Percentiles rank a stretch among this genome's conserved stretches.
phyloP scores from a whole-genome alignment of 495 filamentous ascomycete genomes.

The Aspergillus bridgeri region DNA sequence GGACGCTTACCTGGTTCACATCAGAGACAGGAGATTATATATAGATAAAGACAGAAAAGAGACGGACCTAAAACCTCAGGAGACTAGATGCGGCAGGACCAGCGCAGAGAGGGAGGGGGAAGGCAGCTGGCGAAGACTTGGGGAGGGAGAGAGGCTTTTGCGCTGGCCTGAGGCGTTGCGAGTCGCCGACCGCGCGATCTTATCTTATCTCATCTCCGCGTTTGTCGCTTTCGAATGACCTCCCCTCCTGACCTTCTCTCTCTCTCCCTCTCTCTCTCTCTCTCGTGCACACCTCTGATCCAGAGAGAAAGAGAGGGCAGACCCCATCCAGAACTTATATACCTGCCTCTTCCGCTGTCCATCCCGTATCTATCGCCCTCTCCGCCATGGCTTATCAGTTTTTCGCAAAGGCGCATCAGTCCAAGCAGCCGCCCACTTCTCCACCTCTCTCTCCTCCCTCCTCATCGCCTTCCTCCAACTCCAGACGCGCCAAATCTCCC shows the following conservation, averaged over 20 bases:
- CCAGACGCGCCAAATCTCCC: constrained; percentile 23
- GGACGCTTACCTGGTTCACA: constrained; percentile 23
- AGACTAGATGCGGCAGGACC: constrained; percentile 2
- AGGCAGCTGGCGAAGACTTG: constrained; percentile 12
- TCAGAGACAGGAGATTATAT: constrained; percentile 10
- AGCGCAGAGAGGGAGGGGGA: constrained; percentile 8
- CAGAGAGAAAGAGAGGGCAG: too few species aligned
- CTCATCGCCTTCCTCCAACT: constrained; percentile 10
- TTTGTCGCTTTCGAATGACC: constrained; percentile 8
- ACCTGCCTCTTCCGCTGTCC: background rate
- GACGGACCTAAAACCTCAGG: background rate
- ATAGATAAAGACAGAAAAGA: background rate
- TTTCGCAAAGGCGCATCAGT: constrained; percentile 36
- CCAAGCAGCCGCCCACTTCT: constrained; percentile 24
- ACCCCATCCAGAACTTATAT: background rate
- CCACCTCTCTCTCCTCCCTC: constrained; percentile 26
- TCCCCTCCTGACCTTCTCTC: constrained; percentile 3
- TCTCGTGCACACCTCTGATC: too few species aligned
- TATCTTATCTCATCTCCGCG: constrained; percentile 48
- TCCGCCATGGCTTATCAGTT: constrained; percentile 40
- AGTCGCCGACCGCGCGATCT: constrained; percentile 25
- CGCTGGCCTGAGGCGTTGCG: constrained; percentile 17
- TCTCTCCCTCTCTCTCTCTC: background rate
- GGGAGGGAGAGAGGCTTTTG: constrained; percentile 16
- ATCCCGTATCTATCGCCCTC: background rate